Evolutionary conservation across 2,329 filamentous ascomycete species (phyloP), one percentile per base, ranked within the genome.

Genomic region (Penicillium decumbens): DNA sequence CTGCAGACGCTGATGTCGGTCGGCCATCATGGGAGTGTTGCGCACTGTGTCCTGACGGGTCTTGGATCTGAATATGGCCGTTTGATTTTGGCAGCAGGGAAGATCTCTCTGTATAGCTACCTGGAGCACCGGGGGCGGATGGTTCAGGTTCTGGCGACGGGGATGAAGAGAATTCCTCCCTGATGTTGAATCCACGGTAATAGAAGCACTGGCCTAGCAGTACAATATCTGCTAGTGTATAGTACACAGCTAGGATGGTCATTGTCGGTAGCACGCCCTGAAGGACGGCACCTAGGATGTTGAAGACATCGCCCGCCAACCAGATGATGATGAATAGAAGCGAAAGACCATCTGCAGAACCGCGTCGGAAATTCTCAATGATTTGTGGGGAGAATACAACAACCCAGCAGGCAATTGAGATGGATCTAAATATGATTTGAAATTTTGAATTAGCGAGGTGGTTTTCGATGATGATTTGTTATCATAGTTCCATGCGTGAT

Each of bases 321-420:
- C 93, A 98, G 63, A 95, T 82, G 52, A 95, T 84, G 65, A 97
- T 84, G 75, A 97, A 98, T 48, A 92, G 85, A 12, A 96, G 81
- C 0, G 89, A 95, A 1, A 97, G 78, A 2, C 90, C 92, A 67
- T 96, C 89, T 50, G 90, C 89, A 35, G 87, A 95, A 58, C 82
- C 77, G 48, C 90, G 82, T 55, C 84, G 85, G 74, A 95, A 96
- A 67, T 96, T 96, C 65, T 95, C 89, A 61, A 95, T 85, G 61
- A 98, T 96, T 62, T 98, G 93, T 2, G 93, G 93, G 0, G 89
- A 93, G 75, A 96, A 98, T 50, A 98, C 93, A 30, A 97, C 89
- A 49, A 97, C 88, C 93, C 93, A 96, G 68, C 91, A 96, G 43
- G 91, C 91, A 66, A 98, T 96, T 40, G 89, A 95, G 60, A 98